Percentiles rank a stretch among this genome's conserved stretches.
phyloP scores from a whole-genome alignment of 2,329 filamentous ascomycete species.

The Daldinia sp. region DNA sequence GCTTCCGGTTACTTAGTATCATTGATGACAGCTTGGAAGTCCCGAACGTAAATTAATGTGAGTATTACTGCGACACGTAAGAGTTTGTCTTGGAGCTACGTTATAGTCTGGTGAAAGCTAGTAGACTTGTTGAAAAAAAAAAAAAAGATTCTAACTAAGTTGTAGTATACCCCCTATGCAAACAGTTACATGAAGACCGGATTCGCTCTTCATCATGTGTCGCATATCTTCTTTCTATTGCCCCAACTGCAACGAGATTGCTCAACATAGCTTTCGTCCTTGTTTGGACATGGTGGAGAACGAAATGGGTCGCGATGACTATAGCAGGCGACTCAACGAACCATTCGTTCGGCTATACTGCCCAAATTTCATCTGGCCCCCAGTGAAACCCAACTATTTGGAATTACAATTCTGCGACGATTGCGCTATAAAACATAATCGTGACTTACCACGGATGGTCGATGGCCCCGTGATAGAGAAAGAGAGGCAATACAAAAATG shows the following conservation, averaged over 20 bases:
- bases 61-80: background rate
- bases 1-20: background rate
- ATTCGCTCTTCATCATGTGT: background rate
- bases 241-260: background rate
- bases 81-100: background rate
- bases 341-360: background rate
- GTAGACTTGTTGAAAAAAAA: background rate
- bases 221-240: background rate
- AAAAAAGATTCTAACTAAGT: background rate
- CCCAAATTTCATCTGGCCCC: constrained; percentile 29
- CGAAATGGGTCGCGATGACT: background rate
- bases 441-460: background rate
- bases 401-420: constrained; percentile 27
- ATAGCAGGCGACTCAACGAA: background rate
- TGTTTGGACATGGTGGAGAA: background rate
- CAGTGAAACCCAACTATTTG: background rate
- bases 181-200: background rate
- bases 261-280: background rate
- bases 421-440: background rate
- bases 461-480: background rate
- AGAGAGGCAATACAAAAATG: background rate
- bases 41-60: background rate
- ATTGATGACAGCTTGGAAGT: background rate
- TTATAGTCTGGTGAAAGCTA: background rate
- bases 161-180: background rate